These are phyloP conservation scores for Aspergillus kassunensis DNA, from an alignment of 495 filamentous ascomycete species.

Conservation along the genomic window DNA sequence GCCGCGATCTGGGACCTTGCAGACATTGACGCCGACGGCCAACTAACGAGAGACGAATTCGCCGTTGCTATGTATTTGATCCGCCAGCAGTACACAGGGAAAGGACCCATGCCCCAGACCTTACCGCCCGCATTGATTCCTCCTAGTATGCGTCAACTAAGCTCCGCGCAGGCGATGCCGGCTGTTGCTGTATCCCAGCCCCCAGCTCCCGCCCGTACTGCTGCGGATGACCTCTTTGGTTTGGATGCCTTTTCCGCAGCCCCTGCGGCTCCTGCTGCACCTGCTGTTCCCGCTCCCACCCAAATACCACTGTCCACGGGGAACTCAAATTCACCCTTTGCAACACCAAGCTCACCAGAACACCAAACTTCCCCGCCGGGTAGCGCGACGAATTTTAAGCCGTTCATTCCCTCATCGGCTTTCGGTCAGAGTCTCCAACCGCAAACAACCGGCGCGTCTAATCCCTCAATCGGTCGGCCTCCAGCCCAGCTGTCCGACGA, in stretches of 20 bases:
- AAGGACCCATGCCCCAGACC: slow-evolving; percentile 63
- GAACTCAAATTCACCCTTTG: slow-evolving; percentile 52
- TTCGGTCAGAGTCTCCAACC: slow-evolving; percentile 82
- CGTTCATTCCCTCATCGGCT: slow-evolving; percentile 84
- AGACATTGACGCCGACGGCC: slow-evolving; percentile 87
- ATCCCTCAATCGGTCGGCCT: slow-evolving; percentile 39
- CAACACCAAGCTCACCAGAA: slow-evolving; percentile 35
- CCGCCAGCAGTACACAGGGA: slow-evolving; percentile 73
- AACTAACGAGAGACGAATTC: slow-evolving; percentile 83
- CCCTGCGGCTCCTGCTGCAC: slow-evolving; percentile 45
- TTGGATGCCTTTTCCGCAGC: slow-evolving; percentile 56
- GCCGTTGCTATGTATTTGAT: slow-evolving; percentile 98
- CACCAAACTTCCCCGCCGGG: slow-evolving; percentile 36
- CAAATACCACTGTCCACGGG: slow-evolving; percentile 69
- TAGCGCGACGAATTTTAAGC: slow-evolving; percentile 64
- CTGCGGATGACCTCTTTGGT: slow-evolving; percentile 87
- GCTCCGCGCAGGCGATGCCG: slow-evolving; percentile 44
- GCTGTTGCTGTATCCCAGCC: slow-evolving; percentile 51
- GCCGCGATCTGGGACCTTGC: slow-evolving; percentile 98
- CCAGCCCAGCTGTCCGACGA: slow-evolving; percentile 68
- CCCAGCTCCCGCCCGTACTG: slow-evolving; percentile 56
- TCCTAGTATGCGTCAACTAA: slow-evolving; percentile 76
- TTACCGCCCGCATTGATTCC: slow-evolving; percentile 81
- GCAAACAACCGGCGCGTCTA: slow-evolving; percentile 65
- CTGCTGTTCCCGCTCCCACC: slow-evolving; percentile 48